Percentiles rank a stretch among this genome's conserved stretches.
phyloP scores from a whole-genome alignment of 176 grass and related monocot species.

The maize (Zea mays) region DNA sequence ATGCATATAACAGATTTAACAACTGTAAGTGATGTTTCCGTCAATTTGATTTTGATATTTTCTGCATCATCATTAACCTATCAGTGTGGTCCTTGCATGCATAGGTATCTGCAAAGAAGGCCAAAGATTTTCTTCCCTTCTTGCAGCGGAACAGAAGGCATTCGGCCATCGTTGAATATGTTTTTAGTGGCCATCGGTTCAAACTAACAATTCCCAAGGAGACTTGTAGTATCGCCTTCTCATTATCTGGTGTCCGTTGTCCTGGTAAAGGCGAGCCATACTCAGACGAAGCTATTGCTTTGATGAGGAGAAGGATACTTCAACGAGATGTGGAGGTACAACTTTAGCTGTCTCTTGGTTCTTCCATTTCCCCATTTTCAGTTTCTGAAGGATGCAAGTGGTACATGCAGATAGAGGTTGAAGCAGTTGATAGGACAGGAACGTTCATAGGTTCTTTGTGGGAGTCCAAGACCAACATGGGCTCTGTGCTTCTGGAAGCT shows the following conservation, averaged over 20 bases:
- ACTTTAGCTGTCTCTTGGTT: constrained; percentile 1
- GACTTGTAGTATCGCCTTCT: constrained; percentile 95
- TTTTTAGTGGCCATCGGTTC: constrained; percentile 95
- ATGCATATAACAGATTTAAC: constrained; percentile 96
- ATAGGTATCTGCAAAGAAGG: constrained; percentile 83
- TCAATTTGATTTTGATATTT: background rate
- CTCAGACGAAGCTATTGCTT: constrained; percentile 93
- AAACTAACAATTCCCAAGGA: constrained; percentile 96
- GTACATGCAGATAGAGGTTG: constrained; percentile 79
- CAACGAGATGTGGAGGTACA: constrained; percentile 90
- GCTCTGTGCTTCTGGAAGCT: constrained; percentile 72
- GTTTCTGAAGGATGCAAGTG: constrained; percentile 17
- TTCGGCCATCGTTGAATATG: constrained; percentile 89
- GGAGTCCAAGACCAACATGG: constrained; percentile 85
- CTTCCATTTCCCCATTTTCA: background rate
- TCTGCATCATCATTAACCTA: constrained; percentile 4
- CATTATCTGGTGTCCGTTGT: constrained; percentile 92
- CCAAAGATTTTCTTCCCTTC: constrained; percentile 94
- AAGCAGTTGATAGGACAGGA: constrained; percentile 88
- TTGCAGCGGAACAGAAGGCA: constrained; percentile 79
- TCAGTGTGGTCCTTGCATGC: constrained; percentile 1
- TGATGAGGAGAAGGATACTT: constrained; percentile 92
- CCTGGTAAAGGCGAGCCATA: constrained; percentile 82
- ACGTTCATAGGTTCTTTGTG: constrained; percentile 94
- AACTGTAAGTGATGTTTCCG: constrained; percentile 38